phyloP scores from a whole-genome alignment of 78 protist species.

The Dictyostelium intermedium region DNA sequence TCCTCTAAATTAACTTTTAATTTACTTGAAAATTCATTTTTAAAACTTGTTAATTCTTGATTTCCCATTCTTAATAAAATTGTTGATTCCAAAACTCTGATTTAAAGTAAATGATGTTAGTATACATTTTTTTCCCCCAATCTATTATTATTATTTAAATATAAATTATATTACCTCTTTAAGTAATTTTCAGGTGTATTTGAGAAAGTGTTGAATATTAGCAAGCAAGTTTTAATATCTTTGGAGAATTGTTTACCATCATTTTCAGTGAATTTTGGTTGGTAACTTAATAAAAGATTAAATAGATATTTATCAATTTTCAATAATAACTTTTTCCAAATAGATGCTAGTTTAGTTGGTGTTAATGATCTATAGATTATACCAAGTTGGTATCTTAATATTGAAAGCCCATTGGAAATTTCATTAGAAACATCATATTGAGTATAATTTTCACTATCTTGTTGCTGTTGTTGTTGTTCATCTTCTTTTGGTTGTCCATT shows the following conservation, averaged over 20 bases:
- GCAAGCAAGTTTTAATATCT: constrained; percentile 46
- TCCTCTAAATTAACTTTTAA: constrained; percentile 1
- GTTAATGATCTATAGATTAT: constrained; percentile 10
- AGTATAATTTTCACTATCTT: neutral
- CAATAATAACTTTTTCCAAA: constrained; percentile 12
- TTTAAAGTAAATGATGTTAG: neutral
- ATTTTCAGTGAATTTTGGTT: neutral
- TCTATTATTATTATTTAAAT: neutral
- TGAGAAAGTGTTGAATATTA: constrained; percentile 29
- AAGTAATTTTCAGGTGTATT: constrained; percentile 40
- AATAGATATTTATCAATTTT: constrained; percentile 39
- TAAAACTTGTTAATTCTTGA: constrained; percentile 1
- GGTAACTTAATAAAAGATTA: neutral
- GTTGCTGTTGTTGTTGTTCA: neutral
- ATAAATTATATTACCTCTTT: constrained; percentile 8
- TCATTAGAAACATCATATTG: constrained; percentile 25
- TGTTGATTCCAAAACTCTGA: constrained; percentile 21
- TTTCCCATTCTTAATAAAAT: constrained; percentile 10
- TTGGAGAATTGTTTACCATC: constrained; percentile 47
- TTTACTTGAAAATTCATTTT: neutral
- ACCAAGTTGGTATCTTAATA: constrained; percentile 39
- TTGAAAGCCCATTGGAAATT: constrained; percentile 47
- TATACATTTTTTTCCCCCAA: neutral
- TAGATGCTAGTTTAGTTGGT: neutral
- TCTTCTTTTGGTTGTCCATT: neutral